Conservation (phyloP, 371 early-diverging fungal genomes). For the Rhizopus sp. region DNA sequence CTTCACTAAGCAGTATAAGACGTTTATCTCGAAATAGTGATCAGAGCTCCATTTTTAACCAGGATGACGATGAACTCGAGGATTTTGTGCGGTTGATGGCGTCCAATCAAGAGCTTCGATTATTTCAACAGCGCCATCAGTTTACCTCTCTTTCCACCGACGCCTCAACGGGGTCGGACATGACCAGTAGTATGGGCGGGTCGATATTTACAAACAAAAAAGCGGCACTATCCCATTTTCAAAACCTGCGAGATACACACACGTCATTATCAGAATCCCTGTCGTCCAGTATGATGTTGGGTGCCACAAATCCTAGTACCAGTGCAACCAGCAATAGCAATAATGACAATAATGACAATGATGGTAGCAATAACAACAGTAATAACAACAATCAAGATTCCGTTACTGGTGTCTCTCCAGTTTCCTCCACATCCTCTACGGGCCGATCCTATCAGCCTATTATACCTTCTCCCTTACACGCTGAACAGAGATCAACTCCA, state of each 20-base stretch:
- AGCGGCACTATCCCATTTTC: conserved; percentile 37
- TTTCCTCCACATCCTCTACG: conserved; percentile 28
- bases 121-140: conserved; percentile 32
- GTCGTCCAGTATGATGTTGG: conserved; percentile 20
- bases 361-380: neutral
- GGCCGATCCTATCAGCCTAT: conserved; percentile 29
- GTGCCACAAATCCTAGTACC: neutral
- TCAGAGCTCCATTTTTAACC: conserved; percentile 23
- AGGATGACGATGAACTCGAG: conserved; percentile 51
- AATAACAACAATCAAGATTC: neutral
- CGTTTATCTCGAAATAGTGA: conserved; percentile 37
- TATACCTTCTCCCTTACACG: conserved; percentile 27
- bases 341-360: too few relatives aligned
- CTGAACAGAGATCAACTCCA: conserved; percentile 18
- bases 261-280: conserved; percentile 28
- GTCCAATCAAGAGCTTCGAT: conserved; percentile 49
- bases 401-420: conserved; percentile 10
- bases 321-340: too few relatives aligned
- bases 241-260: conserved; percentile 36
- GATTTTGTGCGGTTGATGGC: conserved; percentile 68
- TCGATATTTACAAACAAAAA: conserved; percentile 2
- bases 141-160: conserved; percentile 9
- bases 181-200: conserved; percentile 8
- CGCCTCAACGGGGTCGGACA: conserved; percentile 5
- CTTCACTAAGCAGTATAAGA: conserved; percentile 27